Conservation (phyloP, 768 basidiomycete species). For the Imleria badia region DNA sequence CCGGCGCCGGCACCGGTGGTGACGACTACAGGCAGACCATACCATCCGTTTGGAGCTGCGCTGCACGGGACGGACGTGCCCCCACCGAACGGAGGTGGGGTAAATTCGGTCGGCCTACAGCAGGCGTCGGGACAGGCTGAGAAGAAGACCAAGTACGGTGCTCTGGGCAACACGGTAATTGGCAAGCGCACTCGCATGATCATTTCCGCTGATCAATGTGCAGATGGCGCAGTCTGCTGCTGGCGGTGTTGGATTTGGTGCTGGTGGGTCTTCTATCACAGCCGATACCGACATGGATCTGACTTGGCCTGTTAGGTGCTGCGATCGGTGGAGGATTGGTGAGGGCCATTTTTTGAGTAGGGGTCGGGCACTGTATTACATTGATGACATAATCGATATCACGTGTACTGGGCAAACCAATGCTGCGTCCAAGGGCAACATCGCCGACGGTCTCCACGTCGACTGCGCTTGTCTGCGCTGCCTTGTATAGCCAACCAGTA, state of each 20-base stretch:
- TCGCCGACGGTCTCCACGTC: not conserved
- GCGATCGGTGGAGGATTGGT: slow-evolving; percentile 53
- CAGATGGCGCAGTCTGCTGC: slow-evolving; percentile 59
- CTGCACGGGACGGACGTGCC: slow-evolving; percentile 35
- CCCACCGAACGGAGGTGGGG: slow-evolving; percentile 25
- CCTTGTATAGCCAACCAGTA: slow-evolving; percentile 12
- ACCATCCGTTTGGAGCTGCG: slow-evolving; percentile 40
- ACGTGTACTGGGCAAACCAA: slow-evolving; percentile 17
- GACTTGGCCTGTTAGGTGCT: slow-evolving; percentile 35
- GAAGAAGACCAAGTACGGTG: slow-evolving; percentile 62
- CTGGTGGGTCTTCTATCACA: slow-evolving; percentile 43
- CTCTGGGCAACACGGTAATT: slow-evolving; percentile 57
- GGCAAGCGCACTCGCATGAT: not conserved
- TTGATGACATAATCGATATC: slow-evolving; percentile 23
- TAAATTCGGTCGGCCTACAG: slow-evolving; percentile 33
- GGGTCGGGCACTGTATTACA: not conserved
- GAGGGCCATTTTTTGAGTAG: slow-evolving; percentile 43
- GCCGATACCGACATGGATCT: not conserved
- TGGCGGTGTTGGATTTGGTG: slow-evolving; percentile 77
- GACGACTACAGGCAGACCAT: slow-evolving; percentile 14
- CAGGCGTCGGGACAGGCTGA: slow-evolving; percentile 26
- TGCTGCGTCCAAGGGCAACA: not conserved
- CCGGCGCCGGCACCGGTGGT: not conserved
- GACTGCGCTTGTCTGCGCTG: slow-evolving; percentile 12
- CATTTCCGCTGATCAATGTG: slow-evolving; percentile 20